Evolutionary conservation across 2,329 filamentous ascomycete species (phyloP), one percentile per base, ranked within the genome.

Genomic region (Neophaeococcomyces mojaviensis): DNA sequence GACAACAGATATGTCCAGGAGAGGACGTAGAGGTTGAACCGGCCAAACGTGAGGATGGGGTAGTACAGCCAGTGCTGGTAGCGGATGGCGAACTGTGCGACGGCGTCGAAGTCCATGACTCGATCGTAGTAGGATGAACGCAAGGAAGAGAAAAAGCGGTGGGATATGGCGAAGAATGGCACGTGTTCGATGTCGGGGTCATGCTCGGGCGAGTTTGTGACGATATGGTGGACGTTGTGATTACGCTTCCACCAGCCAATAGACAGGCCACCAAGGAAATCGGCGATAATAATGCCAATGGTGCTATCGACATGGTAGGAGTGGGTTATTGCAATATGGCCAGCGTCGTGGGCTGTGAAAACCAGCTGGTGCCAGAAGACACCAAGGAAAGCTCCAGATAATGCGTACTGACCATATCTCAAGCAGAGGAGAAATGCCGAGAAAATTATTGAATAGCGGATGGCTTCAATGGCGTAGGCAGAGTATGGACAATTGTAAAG

Each of bases 241-340:
- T 82, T 96, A 50, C 81, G 77, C 67, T 97, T 97, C 90, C 90
- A 98, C 90, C 90, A 97, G 35, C 90, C 87, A 44, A 95, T 69
- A 20, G 88, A 95, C 28, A 98, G 68, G 0, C 92, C 92, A 31
- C 92, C 92, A 16, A 92, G 70, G 58, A 84, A 97, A 63, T 95
- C 85, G 44, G 89, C 88, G 58, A 96, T 84, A 53, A 94, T 68
- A 60, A 97, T 95, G 39, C 88, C 90, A 51, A 98, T 87, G 39
- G 84, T 73, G 1, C 84, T 84, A 64, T 98, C 92, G 31, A 80
- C 67, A 40, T 85, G 81, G 63, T 90, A 97, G 61, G 83, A 75
- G 66, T 97, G 90, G 2, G 92, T 98, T 58, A 98, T 95, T 55
- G 87, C 92, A 84, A 96, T 94, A 65, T 98, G 92, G 5, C 88